A percentile compares a stretch with the other conserved stretches of the same genome.
These are phyloP conservation scores for Shiraia sp. DNA, from an alignment of 2,329 filamentous ascomycete species.

Conservation along the genomic window DNA sequence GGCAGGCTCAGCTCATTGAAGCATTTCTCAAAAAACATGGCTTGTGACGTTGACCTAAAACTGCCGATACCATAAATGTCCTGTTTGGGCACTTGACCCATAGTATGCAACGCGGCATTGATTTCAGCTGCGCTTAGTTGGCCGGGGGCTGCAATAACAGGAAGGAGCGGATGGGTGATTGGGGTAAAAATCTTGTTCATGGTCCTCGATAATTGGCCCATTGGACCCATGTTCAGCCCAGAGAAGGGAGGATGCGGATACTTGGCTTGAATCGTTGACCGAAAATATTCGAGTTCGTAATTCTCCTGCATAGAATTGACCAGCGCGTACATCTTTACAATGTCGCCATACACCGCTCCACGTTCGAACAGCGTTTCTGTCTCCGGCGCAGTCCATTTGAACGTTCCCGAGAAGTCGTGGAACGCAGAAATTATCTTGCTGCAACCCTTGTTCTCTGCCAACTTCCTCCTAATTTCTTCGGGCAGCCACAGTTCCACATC, in stretches of 20 bases:
- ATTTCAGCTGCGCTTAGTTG: conserved; percentile 86
- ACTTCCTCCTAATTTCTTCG: conserved; percentile 68
- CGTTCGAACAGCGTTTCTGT: conserved; percentile 73
- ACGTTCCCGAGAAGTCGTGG: conserved; percentile 82
- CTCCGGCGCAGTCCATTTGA: conserved; percentile 78
- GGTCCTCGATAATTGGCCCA: conserved; percentile 81
- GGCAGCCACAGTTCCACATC: conserved; percentile 89
- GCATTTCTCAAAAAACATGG: conserved; percentile 78
- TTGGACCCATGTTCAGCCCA: conserved; percentile 83
- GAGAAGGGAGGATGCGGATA: conserved; percentile 76
- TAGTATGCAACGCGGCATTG: conserved; percentile 75
- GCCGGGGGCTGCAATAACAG: conserved; percentile 82
- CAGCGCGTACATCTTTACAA: conserved; percentile 89
- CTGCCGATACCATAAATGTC: conserved; percentile 81
- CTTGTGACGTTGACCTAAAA: conserved; percentile 72
- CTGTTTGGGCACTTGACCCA: conserved; percentile 79
- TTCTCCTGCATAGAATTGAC: conserved; percentile 83
- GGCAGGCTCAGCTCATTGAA: conserved; percentile 73
- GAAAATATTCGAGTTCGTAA: conserved; percentile 88
- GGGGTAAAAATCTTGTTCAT: conserved; percentile 86
- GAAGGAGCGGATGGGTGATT: conserved; percentile 82
- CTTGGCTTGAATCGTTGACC: conserved; percentile 71
- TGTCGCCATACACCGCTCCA: conserved; percentile 75
- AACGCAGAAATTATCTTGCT: conserved; percentile 91
- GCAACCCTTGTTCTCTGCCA: conserved; percentile 73